A percentile compares a stretch with the other conserved stretches of the same genome.
These are phyloP conservation scores for Xylaria sp. DNA, from an alignment of 2,329 filamentous ascomycete genomes.

Conservation along the genomic window DNA sequence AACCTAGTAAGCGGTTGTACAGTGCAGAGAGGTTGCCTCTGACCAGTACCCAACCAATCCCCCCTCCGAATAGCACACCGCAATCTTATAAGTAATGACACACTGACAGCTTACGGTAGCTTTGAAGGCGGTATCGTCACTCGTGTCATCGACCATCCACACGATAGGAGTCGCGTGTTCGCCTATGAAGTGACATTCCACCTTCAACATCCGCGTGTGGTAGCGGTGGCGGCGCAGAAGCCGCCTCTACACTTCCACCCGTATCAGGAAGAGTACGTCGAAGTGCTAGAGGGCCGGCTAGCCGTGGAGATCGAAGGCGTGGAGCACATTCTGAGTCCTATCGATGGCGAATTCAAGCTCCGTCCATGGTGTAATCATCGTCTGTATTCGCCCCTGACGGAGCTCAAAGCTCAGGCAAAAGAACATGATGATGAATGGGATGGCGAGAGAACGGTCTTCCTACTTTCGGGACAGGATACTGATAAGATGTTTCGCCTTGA, in stretches of 20 bases:
- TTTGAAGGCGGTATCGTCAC: conserved; percentile 46
- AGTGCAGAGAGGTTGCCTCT: neutral
- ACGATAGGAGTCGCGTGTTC: conserved; percentile 41
- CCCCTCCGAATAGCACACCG: neutral
- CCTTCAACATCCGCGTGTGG: conserved; percentile 42
- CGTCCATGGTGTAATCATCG: conserved; percentile 44
- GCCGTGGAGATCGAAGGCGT: conserved; percentile 46
- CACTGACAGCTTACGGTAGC: conserved; percentile 29
- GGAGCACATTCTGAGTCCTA: conserved; percentile 40
- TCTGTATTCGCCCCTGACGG: conserved; percentile 42
- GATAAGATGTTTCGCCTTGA: conserved; percentile 47
- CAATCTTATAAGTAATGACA: neutral
- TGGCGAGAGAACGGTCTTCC: conserved; percentile 40
- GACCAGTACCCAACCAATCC: neutral
- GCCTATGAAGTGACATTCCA: conserved; percentile 46
- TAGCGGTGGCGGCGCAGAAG: conserved; percentile 42
- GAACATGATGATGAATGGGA: conserved; percentile 32
- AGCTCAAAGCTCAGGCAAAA: conserved; percentile 6
- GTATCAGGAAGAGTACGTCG: conserved; percentile 49
- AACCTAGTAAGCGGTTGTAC: neutral
- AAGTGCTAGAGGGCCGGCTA: conserved; percentile 46
- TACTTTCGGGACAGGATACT: conserved; percentile 46
- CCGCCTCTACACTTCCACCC: conserved; percentile 50
- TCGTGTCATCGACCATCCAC: conserved; percentile 42
- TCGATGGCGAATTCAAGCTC: conserved; percentile 42